These are phyloP conservation scores for Prunus dulcis DNA, from an alignment of 306 rosid species.

Conservation along the genomic window DNA sequence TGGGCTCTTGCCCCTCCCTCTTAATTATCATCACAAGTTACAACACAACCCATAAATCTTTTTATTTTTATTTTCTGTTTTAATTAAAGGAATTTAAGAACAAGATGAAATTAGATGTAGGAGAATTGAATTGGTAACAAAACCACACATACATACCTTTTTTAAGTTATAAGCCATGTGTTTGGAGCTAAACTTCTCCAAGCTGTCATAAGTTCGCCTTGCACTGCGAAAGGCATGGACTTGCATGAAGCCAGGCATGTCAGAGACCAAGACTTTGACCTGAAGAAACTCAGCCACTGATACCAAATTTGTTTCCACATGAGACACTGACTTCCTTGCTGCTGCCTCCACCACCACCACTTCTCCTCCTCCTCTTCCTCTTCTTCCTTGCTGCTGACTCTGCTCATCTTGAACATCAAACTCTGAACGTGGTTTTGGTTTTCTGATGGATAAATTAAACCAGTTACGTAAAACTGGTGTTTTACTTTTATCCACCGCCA, in stretches of 20 bases:
- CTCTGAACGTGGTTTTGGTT: constrained; percentile 30
- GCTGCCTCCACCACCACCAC: constrained; percentile 26
- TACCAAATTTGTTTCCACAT: constrained; percentile 60
- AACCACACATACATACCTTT: constrained; percentile 52
- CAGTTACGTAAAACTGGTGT: constrained; percentile 43
- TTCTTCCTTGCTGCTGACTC: constrained; percentile 6
- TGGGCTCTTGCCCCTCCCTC: background rate
- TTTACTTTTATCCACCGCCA: constrained; percentile 29
- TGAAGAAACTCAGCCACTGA: constrained; percentile 68
- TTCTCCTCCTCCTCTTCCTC: constrained; percentile 5
- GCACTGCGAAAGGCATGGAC: constrained; percentile 85
- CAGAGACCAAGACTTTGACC: constrained; percentile 76
- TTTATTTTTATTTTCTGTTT: background rate
- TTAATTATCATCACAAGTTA: no score
- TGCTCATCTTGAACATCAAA: constrained; percentile 14
- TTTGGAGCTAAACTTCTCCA: constrained; percentile 73
- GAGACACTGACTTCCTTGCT: constrained; percentile 80
- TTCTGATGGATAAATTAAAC: constrained; percentile 36
- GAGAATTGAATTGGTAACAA: background rate
- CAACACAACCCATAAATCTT: background rate
- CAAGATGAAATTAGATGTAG: background rate
- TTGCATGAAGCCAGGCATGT: constrained; percentile 95
- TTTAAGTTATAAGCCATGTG: constrained; percentile 81
- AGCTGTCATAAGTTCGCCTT: constrained; percentile 68
- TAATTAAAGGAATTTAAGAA: background rate